A percentile compares a stretch with the other conserved stretches of the same genome.
These are phyloP conservation scores for Dactylella cylindrospora DNA, from an alignment of 2,329 filamentous ascomycete genomes.

Conservation along the genomic window DNA sequence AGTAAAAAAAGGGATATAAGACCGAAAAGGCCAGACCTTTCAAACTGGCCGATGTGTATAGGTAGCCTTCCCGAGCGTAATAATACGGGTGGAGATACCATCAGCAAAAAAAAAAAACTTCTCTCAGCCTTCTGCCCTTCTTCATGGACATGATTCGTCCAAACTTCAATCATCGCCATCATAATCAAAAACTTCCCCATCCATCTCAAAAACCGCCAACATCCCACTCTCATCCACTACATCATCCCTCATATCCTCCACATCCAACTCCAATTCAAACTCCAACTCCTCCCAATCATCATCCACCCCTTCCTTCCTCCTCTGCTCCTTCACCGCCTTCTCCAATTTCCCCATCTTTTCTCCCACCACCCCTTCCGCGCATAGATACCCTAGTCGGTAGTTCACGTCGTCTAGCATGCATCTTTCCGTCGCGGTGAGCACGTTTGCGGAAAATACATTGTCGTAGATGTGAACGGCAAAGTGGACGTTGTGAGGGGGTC, in stretches of 20 bases:
- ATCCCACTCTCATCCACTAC: constrained; percentile 30
- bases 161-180: constrained; percentile 38
- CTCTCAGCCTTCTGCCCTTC: too few relatives aligned
- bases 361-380: constrained; percentile 28
- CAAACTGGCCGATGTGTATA: too few relatives aligned
- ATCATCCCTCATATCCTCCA: constrained; percentile 19
- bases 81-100: too few relatives aligned
- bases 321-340: constrained; percentile 19
- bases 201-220: constrained; percentile 34
- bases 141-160: too few relatives aligned
- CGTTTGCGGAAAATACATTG: constrained; percentile 24
- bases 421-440: constrained; percentile 31
- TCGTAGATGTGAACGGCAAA: constrained; percentile 38
- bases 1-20: too few relatives aligned
- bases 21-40: too few relatives aligned
- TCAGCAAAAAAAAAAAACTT: too few relatives aligned
- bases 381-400: constrained; percentile 35
- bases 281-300: too few relatives aligned
- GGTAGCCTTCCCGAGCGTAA: too few relatives aligned
- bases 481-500: constrained; percentile 39
- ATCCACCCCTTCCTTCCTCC: constrained; percentile 19
- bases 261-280: constrained; percentile 33
- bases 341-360: constrained; percentile 32
- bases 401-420: constrained; percentile 31
- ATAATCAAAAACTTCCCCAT: constrained; percentile 39